Percentiles rank a stretch among this genome's conserved stretches.
Evolutionary conservation across 2,329 filamentous ascomycete species (phyloP).

Genomic region (Aspergillus neoniger): DNA sequence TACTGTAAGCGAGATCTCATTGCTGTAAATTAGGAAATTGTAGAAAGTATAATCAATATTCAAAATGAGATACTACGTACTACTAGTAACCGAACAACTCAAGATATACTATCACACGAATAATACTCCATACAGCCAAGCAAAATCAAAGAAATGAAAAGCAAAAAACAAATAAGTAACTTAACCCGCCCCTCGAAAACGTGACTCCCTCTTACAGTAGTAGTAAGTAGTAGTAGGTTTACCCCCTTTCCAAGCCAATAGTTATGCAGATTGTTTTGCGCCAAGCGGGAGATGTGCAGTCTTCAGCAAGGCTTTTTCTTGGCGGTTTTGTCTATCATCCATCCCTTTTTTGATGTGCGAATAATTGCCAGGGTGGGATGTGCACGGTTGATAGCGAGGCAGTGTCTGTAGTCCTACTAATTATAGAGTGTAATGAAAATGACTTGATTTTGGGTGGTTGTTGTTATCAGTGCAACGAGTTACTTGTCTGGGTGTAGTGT

Average conservation of each 20-base stretch:
- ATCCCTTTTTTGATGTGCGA: background rate
- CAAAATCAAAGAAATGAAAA: background rate
- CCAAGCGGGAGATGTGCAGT: slow-evolving; percentile 10
- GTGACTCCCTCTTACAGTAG: background rate
- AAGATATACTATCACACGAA: too few relatives aligned
- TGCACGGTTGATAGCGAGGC: too few relatives aligned
- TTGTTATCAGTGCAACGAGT: too few relatives aligned
- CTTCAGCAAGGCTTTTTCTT: slow-evolving; percentile 12
- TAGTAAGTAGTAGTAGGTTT: too few relatives aligned
- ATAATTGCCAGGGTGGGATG: background rate
- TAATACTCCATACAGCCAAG: too few relatives aligned
- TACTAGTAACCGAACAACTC: too few relatives aligned
- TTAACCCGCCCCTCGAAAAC: background rate
- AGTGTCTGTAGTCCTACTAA: background rate
- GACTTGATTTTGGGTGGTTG: background rate
- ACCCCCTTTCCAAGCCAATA: slow-evolving; percentile 10
- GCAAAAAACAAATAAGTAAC: background rate
- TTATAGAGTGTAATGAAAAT: background rate
- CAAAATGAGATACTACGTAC: background rate
- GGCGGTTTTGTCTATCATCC: background rate
- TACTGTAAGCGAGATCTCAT: too few relatives aligned
- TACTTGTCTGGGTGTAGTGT: too few relatives aligned
- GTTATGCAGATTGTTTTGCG: background rate
- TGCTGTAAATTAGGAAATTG: too few relatives aligned
- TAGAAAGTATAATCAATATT: background rate